phyloP scores from a whole-genome alignment of 2,329 filamentous ascomycete species.

The Zymoseptoria brevis region DNA sequence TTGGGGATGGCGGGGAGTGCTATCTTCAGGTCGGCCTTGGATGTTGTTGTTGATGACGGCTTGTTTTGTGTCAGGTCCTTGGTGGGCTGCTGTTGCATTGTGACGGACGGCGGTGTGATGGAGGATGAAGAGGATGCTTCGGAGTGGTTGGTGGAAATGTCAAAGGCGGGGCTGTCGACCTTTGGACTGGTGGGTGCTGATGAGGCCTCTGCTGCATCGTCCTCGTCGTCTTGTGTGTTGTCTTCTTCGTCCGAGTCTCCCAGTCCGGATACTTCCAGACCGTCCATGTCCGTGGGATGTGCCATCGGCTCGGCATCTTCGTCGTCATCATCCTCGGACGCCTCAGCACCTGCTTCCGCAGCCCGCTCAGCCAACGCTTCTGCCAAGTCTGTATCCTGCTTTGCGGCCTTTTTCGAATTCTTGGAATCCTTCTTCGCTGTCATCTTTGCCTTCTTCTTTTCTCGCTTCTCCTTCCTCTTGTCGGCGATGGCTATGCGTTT shows the following conservation, averaged over 20 bases:
- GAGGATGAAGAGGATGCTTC: constrained; percentile 42
- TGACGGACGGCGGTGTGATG: constrained; percentile 31
- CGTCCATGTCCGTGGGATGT: constrained; percentile 21
- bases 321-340: constrained; percentile 17
- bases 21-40: constrained; percentile 10
- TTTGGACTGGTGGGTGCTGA: constrained; percentile 31
- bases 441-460: constrained; percentile 40
- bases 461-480: constrained; percentile 36
- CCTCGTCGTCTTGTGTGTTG: constrained; percentile 23
- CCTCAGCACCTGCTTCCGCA: constrained; percentile 21
- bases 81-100: constrained; percentile 9
- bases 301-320: constrained; percentile 20
- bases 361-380: constrained; percentile 20
- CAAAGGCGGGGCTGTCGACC: constrained; percentile 34
- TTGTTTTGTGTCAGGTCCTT: constrained; percentile 7
- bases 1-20: constrained; percentile 20
- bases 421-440: constrained; percentile 32
- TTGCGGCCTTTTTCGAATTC: constrained; percentile 32
- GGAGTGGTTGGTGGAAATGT: constrained; percentile 33
- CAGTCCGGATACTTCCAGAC: constrained; percentile 28
- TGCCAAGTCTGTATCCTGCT: constrained; percentile 21
- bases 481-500: constrained; percentile 34
- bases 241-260: constrained; percentile 16
- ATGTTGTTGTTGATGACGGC: constrained; percentile 11
- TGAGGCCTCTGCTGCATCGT: constrained; percentile 25